phyloP scores from a whole-genome alignment of 2,329 filamentous ascomycete genomes.

The Aspergillus viridinutans region DNA sequence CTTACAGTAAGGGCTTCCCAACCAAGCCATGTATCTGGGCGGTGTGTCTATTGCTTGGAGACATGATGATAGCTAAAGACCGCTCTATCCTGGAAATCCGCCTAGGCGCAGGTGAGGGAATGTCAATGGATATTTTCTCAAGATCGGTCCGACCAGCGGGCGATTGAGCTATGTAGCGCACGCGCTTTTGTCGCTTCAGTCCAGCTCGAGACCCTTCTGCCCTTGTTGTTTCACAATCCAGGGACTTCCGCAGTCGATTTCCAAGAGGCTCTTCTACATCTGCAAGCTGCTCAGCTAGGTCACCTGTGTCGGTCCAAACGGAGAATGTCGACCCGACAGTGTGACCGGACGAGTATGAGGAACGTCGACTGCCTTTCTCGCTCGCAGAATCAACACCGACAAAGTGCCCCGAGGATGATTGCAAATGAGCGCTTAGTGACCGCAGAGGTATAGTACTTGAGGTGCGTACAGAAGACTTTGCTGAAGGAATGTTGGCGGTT shows the following conservation, averaged over 20 bases:
- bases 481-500: conserved; percentile 79
- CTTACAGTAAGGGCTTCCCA: conserved; percentile 88
- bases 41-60: conserved; percentile 62
- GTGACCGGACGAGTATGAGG: conserved; percentile 46
- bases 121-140: conserved; percentile 56
- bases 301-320: conserved; percentile 90
- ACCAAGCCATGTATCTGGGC: conserved; percentile 84
- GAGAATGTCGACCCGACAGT: conserved; percentile 66
- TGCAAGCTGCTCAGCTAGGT: conserved; percentile 85
- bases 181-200: conserved; percentile 55
- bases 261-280: conserved; percentile 78
- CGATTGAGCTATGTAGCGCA: conserved; percentile 61
- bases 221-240: conserved; percentile 58
- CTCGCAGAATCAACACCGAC: conserved; percentile 39
- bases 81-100: conserved; percentile 64
- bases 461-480: conserved; percentile 56
- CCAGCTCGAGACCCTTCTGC: conserved; percentile 30
- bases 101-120: conserved; percentile 65
- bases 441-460: conserved; percentile 80
- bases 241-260: conserved; percentile 61
- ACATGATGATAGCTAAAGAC: conserved; percentile 79
- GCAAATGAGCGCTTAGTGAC: conserved; percentile 52
- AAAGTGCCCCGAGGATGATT: conserved; percentile 33
- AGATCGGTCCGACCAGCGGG: conserved; percentile 35
- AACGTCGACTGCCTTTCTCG: conserved; percentile 50